phyloP scores from a whole-genome alignment of 2,329 filamentous ascomycete species.

The Microsporum canis region DNA sequence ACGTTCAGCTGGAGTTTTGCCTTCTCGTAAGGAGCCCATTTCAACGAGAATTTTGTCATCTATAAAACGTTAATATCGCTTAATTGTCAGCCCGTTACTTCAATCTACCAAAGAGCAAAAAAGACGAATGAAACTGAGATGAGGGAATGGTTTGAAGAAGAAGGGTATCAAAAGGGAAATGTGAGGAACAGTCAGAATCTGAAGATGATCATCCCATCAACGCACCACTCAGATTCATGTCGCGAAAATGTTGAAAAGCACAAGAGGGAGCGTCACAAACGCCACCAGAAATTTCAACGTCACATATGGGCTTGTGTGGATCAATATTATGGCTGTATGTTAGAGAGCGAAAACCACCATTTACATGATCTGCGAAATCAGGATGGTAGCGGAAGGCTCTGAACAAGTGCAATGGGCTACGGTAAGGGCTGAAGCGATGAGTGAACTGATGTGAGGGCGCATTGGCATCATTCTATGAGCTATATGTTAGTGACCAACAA shows the following conservation, averaged over 20 bases:
- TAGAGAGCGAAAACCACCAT: constrained; percentile 72
- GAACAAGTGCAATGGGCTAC: constrained; percentile 72
- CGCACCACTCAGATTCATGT: constrained; percentile 65
- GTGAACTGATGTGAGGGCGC: constrained; percentile 14
- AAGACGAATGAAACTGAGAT: not conserved
- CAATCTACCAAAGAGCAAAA: constrained; percentile 4
- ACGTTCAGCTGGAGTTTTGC: constrained; percentile 35
- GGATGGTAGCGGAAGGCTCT: constrained; percentile 86
- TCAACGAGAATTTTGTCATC: constrained; percentile 43
- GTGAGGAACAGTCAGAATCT: constrained; percentile 10
- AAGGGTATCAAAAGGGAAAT: constrained; percentile 4
- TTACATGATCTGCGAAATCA: constrained; percentile 55
- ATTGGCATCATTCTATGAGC: constrained; percentile 10
- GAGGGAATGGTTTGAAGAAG: not conserved
- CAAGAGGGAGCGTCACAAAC: constrained; percentile 66
- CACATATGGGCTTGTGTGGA: constrained; percentile 60
- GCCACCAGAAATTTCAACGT: constrained; percentile 58
- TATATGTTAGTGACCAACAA: not conserved
- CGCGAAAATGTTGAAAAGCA: constrained; percentile 66
- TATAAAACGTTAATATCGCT: constrained; percentile 28
- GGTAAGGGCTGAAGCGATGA: constrained; percentile 53
- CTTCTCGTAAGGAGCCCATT: constrained; percentile 38
- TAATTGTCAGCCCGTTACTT: constrained; percentile 27
- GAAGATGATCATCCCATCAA: constrained; percentile 30
- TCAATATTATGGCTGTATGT: constrained; percentile 92